Evolutionary conservation across 2,329 filamentous ascomycete genomes (phyloP).

Genomic region (Hymenoscyphus albidus): DNA sequence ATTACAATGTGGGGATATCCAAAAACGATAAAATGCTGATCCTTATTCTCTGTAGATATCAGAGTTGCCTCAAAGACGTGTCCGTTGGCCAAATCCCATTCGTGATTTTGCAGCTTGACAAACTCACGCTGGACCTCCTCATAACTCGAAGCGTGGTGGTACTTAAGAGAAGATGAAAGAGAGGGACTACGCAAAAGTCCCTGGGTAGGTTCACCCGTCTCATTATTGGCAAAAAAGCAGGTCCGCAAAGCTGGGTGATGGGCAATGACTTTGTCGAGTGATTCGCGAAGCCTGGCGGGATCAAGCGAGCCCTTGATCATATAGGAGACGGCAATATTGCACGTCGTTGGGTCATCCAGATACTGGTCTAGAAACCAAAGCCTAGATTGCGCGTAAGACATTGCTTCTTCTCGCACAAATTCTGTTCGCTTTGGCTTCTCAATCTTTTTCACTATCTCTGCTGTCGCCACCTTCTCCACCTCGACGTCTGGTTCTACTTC

Average conservation of each 20-base stretch:
- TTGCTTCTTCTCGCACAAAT: neutral
- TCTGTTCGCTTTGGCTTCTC: too few species aligned
- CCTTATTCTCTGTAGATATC: neutral
- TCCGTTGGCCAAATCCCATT: conserved; percentile 3
- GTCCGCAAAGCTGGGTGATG: conserved; percentile 38
- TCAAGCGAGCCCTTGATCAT: conserved; percentile 36
- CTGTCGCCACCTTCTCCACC: too few species aligned
- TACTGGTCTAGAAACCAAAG: conserved; percentile 40
- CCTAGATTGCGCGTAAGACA: conserved; percentile 41
- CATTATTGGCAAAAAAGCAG: neutral
- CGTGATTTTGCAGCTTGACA: neutral
- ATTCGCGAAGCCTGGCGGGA: conserved; percentile 33
- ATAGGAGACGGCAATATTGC: conserved; percentile 38
- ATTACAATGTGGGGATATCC: conserved; percentile 6
- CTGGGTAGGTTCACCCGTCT: neutral
- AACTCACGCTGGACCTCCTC: neutral
- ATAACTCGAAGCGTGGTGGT: neutral
- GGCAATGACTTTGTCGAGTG: conserved; percentile 33
- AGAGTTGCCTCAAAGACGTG: neutral
- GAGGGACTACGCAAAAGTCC: neutral
- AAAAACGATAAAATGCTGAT: conserved; percentile 5
- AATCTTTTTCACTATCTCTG: too few species aligned
- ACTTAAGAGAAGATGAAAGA: neutral
- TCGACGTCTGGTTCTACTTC: too few species aligned
- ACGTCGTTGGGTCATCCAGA: conserved; percentile 38